phyloP scores from a whole-genome alignment of 78 protist species.

The Monocercomonoides exilis region DNA sequence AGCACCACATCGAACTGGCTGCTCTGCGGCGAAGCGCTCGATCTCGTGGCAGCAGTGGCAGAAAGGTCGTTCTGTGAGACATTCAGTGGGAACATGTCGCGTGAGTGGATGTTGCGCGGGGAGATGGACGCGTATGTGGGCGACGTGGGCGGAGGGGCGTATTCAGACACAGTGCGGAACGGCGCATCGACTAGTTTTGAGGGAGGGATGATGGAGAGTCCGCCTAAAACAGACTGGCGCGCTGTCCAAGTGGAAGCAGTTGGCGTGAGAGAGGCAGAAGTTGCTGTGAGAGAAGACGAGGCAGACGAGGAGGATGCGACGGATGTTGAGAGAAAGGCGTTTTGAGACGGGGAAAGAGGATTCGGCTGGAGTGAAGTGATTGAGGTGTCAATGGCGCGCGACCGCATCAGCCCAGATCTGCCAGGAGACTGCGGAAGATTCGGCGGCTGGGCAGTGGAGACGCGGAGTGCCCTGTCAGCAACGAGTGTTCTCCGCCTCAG shows the following conservation, averaged over 20 bases:
- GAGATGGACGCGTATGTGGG: neutral
- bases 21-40: neutral
- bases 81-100: no score
- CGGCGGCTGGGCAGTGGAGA: neutral
- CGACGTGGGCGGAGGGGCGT: slow-evolving; percentile 1
- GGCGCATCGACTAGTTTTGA: neutral
- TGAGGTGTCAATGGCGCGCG: neutral
- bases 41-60: no score
- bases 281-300: neutral
- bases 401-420: neutral
- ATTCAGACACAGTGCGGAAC: neutral
- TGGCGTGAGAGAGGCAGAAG: neutral
- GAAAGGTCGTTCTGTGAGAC: no score
- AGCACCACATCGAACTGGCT: no score
- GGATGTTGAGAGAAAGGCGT: no score
- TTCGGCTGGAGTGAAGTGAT: neutral
- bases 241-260: neutral
- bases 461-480: neutral
- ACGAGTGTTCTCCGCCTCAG: neutral
- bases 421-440: neutral
- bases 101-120: slow-evolving; percentile 1
- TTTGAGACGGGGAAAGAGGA: neutral
- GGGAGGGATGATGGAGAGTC: neutral
- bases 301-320: neutral
- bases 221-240: neutral